These are phyloP conservation scores for Wickerhamomyces alni DNA, from an alignment of 805 yeast genomes.

Conservation along the genomic window DNA sequence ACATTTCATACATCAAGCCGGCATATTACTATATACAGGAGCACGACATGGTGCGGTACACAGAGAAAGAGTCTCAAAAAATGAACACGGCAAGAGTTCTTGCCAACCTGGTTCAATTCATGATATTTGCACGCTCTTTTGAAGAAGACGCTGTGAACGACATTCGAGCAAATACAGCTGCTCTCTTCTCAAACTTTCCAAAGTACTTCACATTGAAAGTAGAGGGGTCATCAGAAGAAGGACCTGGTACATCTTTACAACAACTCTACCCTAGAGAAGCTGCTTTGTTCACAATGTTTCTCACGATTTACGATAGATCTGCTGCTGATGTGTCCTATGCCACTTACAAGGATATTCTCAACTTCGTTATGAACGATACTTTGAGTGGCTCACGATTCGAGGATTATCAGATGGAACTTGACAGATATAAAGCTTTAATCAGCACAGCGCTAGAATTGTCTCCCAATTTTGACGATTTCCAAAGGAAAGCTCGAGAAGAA, in stretches of 20 bases:
- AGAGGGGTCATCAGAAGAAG: background rate
- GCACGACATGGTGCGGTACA: constrained; percentile 7
- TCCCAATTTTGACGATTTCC: constrained; percentile 1
- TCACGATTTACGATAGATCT: constrained; percentile 7
- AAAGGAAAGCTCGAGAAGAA: background rate
- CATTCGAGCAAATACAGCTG: constrained; percentile 1
- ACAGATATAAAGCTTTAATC: background rate
- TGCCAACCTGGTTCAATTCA: constrained; percentile 12
- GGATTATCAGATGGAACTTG: constrained; percentile 5
- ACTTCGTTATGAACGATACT: background rate
- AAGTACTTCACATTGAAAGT: constrained; percentile 2
- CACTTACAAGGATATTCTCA: background rate
- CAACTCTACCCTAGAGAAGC: constrained; percentile 10
- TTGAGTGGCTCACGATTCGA: background rate
- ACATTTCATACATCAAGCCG: constrained; percentile 14
- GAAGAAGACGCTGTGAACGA: constrained; percentile 4
- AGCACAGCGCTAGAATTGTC: background rate
- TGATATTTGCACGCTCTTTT: constrained; percentile 9
- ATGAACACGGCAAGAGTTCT: constrained; percentile 12
- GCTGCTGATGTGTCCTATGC: background rate
- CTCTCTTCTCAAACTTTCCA: constrained; percentile 6
- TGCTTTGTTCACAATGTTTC: constrained; percentile 6
- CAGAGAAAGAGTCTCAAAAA: constrained; percentile 6
- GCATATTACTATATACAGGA: constrained; percentile 13
- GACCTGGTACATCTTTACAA: background rate